Conservation (phyloP, 495 filamentous ascomycete genomes). For the Penicillium paxilli region DNA sequence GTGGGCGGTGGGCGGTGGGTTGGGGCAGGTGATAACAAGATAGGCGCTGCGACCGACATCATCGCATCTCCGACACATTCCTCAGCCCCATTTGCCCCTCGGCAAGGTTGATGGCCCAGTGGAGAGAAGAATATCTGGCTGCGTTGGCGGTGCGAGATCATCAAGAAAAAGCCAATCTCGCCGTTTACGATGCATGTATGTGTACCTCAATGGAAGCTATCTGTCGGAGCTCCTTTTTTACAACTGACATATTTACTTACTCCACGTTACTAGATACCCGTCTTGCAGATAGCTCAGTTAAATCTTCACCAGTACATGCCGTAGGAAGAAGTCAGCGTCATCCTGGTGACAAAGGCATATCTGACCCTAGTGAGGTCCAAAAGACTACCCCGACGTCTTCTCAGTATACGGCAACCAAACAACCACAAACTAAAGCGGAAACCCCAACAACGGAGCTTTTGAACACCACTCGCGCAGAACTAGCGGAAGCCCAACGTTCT, state of each 20-base stretch:
- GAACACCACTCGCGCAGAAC: conserved; percentile 57
- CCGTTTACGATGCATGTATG: conserved; percentile 62
- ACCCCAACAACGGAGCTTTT: conserved; percentile 36
- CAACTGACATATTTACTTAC: conserved; percentile 27
- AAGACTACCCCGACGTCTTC: conserved; percentile 7
- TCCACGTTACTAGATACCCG: conserved; percentile 55
- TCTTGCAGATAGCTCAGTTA: conserved; percentile 68
- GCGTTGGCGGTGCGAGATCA: conserved; percentile 56
- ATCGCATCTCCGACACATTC: conserved; percentile 16
- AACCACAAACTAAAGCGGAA: conserved; percentile 20
- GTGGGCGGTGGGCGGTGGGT: conserved; percentile 29
- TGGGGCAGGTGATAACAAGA: conserved; percentile 29
- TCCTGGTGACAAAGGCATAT: conserved; percentile 1
- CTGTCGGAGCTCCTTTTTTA: not conserved
- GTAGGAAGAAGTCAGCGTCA: conserved; percentile 3
- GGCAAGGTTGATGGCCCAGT: conserved; percentile 48
- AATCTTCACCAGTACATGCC: conserved; percentile 43
- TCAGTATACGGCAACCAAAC: conserved; percentile 23
- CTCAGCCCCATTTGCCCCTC: conserved; percentile 20
- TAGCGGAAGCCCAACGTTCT: conserved; percentile 73
- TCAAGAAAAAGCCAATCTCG: conserved; percentile 55
- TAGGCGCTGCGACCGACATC: conserved; percentile 19
- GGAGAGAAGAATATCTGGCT: conserved; percentile 58
- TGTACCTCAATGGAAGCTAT: conserved; percentile 8
- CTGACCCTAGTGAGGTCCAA: conserved; percentile 14